phyloP scores from a whole-genome alignment of 768 basidiomycete species.

The Crepidotus variabilis region DNA sequence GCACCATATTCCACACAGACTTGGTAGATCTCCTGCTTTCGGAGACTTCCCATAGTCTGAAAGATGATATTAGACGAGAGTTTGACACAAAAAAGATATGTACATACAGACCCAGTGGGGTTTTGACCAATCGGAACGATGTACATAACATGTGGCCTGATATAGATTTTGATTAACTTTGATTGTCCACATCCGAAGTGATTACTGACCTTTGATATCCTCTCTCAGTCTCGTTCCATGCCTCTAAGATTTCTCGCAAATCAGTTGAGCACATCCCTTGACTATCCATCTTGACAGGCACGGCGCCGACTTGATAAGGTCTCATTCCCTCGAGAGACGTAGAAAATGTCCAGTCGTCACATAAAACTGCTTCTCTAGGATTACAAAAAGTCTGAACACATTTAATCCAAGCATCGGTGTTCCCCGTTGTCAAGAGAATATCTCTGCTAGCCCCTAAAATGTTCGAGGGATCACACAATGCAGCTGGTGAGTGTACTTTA shows the following conservation, averaged over 20 bases:
- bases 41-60: slow-evolving; percentile 54
- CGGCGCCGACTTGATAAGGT: slow-evolving; percentile 39
- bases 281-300: slow-evolving; percentile 65
- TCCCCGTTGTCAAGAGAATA: slow-evolving; percentile 54
- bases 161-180: neutral
- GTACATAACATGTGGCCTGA: slow-evolving; percentile 71
- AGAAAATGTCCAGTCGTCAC: slow-evolving; percentile 77
- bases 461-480: too few species aligned
- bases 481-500: slow-evolving; percentile 50
- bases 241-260: slow-evolving; percentile 53
- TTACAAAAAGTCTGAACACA: slow-evolving; percentile 59
- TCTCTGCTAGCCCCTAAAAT: slow-evolving; percentile 53
- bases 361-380: slow-evolving; percentile 55
- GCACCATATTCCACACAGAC: slow-evolving; percentile 77
- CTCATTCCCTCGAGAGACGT: slow-evolving; percentile 34
- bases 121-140: slow-evolving; percentile 83
- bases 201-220: slow-evolving; percentile 50
- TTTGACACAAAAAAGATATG: neutral
- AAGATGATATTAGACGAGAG: neutral
- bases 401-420: slow-evolving; percentile 70
- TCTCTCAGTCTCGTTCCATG: slow-evolving; percentile 60
- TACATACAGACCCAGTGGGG: slow-evolving; percentile 69
- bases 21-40: slow-evolving; percentile 81
- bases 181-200: too few species aligned
- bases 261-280: slow-evolving; percentile 63